Conservation (phyloP, 2,329 filamentous ascomycete species). For the Ramularia collo-cygni region DNA sequence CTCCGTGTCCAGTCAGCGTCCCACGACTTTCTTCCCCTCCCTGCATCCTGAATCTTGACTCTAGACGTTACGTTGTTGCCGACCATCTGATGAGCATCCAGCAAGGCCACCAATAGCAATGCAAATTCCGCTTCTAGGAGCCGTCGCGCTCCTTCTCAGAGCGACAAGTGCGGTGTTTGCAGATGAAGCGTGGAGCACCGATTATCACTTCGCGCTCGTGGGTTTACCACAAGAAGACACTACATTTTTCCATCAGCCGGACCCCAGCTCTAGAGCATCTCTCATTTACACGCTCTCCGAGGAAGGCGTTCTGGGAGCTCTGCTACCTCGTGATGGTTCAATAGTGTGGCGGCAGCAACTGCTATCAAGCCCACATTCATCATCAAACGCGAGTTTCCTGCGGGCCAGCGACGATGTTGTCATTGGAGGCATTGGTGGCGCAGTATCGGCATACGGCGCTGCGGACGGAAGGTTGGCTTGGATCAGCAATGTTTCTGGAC, state of each 20-base stretch:
- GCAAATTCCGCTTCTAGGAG: slow-evolving; percentile 20
- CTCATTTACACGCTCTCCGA: slow-evolving; percentile 89
- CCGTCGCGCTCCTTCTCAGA: slow-evolving; percentile 40
- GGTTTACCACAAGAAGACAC: slow-evolving; percentile 74
- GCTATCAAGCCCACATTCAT: slow-evolving; percentile 32
- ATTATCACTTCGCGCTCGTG: slow-evolving; percentile 87
- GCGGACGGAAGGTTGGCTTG: slow-evolving; percentile 73
- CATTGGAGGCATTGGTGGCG: slow-evolving; percentile 62
- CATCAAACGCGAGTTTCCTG: slow-evolving; percentile 42
- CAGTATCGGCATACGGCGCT: slow-evolving; percentile 76
- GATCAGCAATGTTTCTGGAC: slow-evolving; percentile 54
- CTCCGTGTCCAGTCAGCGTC: too few species aligned
- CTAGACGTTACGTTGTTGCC: not conserved
- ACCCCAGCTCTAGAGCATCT: slow-evolving; percentile 73
- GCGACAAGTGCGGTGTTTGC: slow-evolving; percentile 65
- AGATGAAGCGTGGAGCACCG: slow-evolving; percentile 85
- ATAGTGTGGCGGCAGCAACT: slow-evolving; percentile 82
- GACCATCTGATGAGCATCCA: slow-evolving; percentile 1
- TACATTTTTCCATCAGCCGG: slow-evolving; percentile 91
- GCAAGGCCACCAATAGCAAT: slow-evolving; percentile 10
- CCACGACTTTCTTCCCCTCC: too few species aligned
- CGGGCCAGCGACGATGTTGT: slow-evolving; percentile 72
- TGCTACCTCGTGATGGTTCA: slow-evolving; percentile 79
- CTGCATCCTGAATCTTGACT: too few species aligned
- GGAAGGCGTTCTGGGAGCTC: slow-evolving; percentile 71